Percentiles rank a stretch among this genome's conserved stretches.
phyloP scores from a whole-genome alignment of 2,329 filamentous ascomycete genomes.

The Xylogone sp. region DNA sequence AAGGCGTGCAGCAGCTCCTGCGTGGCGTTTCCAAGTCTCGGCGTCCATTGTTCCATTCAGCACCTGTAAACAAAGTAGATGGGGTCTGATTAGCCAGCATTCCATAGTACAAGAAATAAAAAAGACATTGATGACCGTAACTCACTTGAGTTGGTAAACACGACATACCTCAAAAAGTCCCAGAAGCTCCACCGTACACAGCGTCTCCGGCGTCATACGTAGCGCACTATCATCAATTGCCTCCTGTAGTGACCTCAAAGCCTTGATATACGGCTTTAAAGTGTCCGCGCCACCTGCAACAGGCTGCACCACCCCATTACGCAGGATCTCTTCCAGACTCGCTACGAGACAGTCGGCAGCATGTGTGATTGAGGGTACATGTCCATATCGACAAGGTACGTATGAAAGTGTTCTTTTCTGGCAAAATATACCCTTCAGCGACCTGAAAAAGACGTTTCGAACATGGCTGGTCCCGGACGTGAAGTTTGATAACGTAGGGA shows the following conservation, averaged over 20 bases:
- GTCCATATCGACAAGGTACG: neutral
- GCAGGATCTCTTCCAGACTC: neutral
- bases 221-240: neutral
- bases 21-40: conserved; percentile 28
- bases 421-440: too few relatives aligned
- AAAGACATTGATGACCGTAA: too few relatives aligned
- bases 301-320: neutral
- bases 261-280: neutral
- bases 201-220: neutral
- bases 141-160: too few relatives aligned
- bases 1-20: conserved; percentile 27
- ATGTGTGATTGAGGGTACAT: neutral
- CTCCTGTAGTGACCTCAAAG: neutral
- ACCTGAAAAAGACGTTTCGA: neutral
- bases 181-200: conserved; percentile 10
- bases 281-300: conserved; percentile 5
- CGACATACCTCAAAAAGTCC: neutral
- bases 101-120: too few relatives aligned
- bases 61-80: too few relatives aligned
- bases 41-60: conserved; percentile 23
- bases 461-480: neutral
- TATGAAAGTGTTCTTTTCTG: neutral
- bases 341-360: neutral
- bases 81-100: too few relatives aligned
- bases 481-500: neutral